Evolutionary conservation across 257 asterid genomes (phyloP), one percentile per base, ranked within the genome.

Genomic region (Schizonepeta tenuifolia): DNA sequence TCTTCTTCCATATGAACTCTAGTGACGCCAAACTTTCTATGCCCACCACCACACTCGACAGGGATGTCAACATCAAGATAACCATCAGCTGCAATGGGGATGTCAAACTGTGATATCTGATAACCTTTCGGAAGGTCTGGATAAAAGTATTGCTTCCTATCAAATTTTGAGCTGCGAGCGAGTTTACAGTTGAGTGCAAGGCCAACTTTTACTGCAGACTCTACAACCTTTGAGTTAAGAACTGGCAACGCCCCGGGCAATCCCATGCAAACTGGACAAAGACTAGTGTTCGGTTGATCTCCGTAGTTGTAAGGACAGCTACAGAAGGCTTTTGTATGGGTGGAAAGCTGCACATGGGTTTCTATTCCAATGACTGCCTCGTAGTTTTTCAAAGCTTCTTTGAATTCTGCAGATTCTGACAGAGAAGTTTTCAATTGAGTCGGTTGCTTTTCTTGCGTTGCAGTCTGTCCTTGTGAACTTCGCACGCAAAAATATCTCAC

Each of bases 1-100:
- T 94, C 98, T 79, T 94, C 99, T 81, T 94, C 99, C 98, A 95
- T 95, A 64, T 92, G 99, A 81, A 95, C 98, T 81, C 98, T 80
- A 62, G 99, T 95, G 61, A 95, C 68, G 13, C 99, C 97, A 75
- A 95, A 92, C 81, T 84, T 82, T 74, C 93, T 89, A 72, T 95
- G 99, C 44, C 99, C 99, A 8, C 98, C 99, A 64, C 99, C 98
- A 71, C 83, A 87, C 83, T 95, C 99, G 69, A 95, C 77, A 1
- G 99, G 96, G 80, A 95, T 89, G 82, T 92, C 99, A 69, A 95
- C 90, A 78, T 95, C 98, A 49, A 92, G 41, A 77, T 73, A 90
- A 78, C 97, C 99, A 10, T 88, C 86, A 41, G 70, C 68, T 2
- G 97, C 96, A 76, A 95, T 90, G 5, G 99, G 99, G 61, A 90